Evolutionary conservation across 805 yeast genomes (phyloP).

Genomic region (Cyberlindnera saturnus): DNA sequence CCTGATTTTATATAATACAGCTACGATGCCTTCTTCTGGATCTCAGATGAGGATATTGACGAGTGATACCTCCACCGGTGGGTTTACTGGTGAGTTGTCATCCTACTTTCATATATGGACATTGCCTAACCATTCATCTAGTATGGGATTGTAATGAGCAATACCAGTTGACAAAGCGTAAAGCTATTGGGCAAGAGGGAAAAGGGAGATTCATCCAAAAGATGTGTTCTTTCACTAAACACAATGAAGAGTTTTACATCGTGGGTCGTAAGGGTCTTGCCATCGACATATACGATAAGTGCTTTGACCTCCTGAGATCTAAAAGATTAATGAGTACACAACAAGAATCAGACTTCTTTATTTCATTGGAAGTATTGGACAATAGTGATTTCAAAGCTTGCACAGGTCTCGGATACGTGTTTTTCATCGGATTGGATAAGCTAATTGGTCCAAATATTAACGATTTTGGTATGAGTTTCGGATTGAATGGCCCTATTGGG

Average conservation of each 20-base stretch:
- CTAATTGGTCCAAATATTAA: slow-evolving; percentile 12
- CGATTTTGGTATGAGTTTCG: slow-evolving; percentile 22
- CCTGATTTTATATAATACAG: too few relatives aligned
- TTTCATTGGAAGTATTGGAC: slow-evolving; percentile 9
- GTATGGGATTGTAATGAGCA: not conserved
- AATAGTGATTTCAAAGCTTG: slow-evolving; percentile 13
- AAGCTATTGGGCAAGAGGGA: slow-evolving; percentile 7
- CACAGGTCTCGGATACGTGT: slow-evolving; percentile 22
- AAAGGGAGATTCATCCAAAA: slow-evolving; percentile 12
- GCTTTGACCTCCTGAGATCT: slow-evolving; percentile 7
- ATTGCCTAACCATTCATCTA: not conserved
- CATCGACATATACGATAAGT: slow-evolving; percentile 13
- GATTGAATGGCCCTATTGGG: slow-evolving; percentile 18
- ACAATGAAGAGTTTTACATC: slow-evolving; percentile 4
- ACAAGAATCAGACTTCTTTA: slow-evolving; percentile 17
- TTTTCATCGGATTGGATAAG: slow-evolving; percentile 14
- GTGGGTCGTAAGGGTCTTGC: slow-evolving; percentile 15
- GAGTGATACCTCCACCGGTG: too few relatives aligned
- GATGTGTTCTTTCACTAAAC: slow-evolving; percentile 6
- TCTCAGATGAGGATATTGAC: too few relatives aligned
- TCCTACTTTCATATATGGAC: too few relatives aligned
- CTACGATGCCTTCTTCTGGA: too few relatives aligned
- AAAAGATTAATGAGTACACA: slow-evolving; percentile 17
- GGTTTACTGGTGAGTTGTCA: too few relatives aligned
- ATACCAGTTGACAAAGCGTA: slow-evolving; percentile 1